Evolutionary conservation across 345 rosid genomes (phyloP).

Genomic region (Eucalyptus brandiana): DNA sequence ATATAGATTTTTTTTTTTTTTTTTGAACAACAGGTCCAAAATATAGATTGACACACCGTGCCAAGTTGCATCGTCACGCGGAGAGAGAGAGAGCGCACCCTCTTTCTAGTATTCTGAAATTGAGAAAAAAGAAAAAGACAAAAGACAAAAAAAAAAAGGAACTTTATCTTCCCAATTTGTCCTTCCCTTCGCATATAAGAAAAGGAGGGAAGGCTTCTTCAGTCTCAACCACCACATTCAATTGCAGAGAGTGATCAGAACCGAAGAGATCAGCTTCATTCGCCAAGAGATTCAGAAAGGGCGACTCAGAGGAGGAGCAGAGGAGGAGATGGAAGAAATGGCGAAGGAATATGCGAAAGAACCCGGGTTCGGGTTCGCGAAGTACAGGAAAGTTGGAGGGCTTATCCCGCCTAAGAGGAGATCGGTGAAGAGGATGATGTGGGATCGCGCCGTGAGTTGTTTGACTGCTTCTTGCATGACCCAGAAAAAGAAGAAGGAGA

Average conservation of each 20-base stretch:
- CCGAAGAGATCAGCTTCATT: background rate
- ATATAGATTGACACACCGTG: background rate
- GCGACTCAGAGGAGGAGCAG: background rate
- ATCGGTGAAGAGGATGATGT: background rate
- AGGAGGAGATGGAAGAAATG: background rate
- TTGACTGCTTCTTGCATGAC: background rate
- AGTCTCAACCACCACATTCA: background rate
- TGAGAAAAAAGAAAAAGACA: background rate
- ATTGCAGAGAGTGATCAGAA: background rate
- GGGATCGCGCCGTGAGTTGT: background rate
- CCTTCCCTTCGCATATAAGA: background rate
- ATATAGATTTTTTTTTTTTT: too few species aligned
- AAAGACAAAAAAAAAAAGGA: background rate
- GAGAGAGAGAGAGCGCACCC: background rate
- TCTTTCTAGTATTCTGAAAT: background rate
- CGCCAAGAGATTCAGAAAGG: background rate
- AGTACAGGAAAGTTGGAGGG: background rate
- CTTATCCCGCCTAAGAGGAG: background rate
- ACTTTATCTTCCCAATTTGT: background rate
- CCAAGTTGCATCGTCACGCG: background rate
- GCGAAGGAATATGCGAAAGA: background rate
- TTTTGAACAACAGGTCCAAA: too few species aligned
- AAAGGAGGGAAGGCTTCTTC: background rate
- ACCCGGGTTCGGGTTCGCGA: background rate
- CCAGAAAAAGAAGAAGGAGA: background rate